Evolutionary conservation across 805 yeast species (phyloP), one percentile per base, ranked within the genome.

Genomic region (Saturnispora silvae): DNA sequence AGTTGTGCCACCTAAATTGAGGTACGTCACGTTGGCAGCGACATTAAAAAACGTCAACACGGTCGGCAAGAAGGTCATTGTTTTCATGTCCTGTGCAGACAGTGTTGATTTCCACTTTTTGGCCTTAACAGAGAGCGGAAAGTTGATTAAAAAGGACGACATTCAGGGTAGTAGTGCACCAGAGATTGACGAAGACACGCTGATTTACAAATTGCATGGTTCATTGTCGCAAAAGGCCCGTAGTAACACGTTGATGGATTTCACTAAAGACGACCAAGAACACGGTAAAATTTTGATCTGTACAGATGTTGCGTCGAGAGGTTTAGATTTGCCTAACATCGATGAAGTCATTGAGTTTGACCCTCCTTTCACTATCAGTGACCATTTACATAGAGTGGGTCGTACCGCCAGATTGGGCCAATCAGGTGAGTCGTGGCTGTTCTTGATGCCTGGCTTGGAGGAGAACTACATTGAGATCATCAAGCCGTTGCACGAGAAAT

Each of bases 351-450:
- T 92, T 15, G 98, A 92, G 57, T 80, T 77, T 49, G 99, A 92
- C 54, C 96, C 99, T 3, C 96, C 98, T 4, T 87, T 89, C 52
- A 72, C 92, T 1, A 67, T 85, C 4, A 96, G 86, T 45, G 99
- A 92, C 54, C 98, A 92, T 67, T 64, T 92, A 41, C 99, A 92
- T 59, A 72, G 99, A 59, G 83, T 87, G 39, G 99, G 99, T 37
- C 77, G 99, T 64, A 86, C 97, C 10, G 99, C 99, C 7, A 77
- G 99, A 63, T 95, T 94, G n/a, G 98, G 98, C 45, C 70, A 76
- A 31, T 59, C 64, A 28, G 99, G 99, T 56, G 68, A 68, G 27
- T 81, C 96, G 1, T 56, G 75, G 2, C 59, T 92, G 40, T 85
- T 89, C 52, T 63, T 92, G 29, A 63, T 89, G 23, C 98, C 99